These are phyloP conservation scores for Phascolomyces articulosus DNA, from an alignment of 371 early-diverging fungal genomes.

Conservation along the genomic window DNA sequence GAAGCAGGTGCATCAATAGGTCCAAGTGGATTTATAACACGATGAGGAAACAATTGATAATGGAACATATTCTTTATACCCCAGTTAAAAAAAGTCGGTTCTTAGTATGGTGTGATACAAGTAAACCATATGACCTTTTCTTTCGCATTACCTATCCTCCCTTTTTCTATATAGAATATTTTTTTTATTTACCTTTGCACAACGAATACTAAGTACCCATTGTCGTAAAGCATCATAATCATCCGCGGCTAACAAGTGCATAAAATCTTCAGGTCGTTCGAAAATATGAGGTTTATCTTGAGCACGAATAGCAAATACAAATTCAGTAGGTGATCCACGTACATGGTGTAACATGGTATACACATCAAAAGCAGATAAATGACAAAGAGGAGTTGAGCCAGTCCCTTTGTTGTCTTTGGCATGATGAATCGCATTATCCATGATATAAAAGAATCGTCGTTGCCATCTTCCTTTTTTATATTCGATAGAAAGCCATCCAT, in stretches of 20 bases:
- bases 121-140: too few relatives aligned
- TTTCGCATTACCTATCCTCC: too few relatives aligned
- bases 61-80: conserved; percentile 38
- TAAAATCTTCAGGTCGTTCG: conserved; percentile 84
- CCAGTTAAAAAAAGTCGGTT: too few relatives aligned
- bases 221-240: conserved; percentile 73
- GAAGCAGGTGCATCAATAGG: conserved; percentile 21
- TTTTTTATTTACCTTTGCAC: conserved; percentile 65
- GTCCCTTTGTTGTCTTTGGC: conserved; percentile 67
- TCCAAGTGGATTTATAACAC: conserved; percentile 39
- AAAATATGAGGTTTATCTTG: conserved; percentile 75
- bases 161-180: too few relatives aligned
- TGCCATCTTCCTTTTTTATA: conserved; percentile 80
- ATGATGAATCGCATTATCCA: conserved; percentile 69
- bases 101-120: too few relatives aligned
- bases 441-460: conserved; percentile 67
- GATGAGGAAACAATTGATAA: conserved; percentile 37
- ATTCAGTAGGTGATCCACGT: conserved; percentile 74
- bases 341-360: conserved; percentile 68
- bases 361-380: conserved; percentile 77
- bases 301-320: conserved; percentile 84
- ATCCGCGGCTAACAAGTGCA: conserved; percentile 79
- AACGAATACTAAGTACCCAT: conserved; percentile 85
- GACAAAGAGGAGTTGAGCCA: conserved; percentile 67
- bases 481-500: conserved; percentile 74